These are phyloP conservation scores for Phytopythium delawarense DNA, from an alignment of 352 stramenopile genomes.

Conservation along the genomic window DNA sequence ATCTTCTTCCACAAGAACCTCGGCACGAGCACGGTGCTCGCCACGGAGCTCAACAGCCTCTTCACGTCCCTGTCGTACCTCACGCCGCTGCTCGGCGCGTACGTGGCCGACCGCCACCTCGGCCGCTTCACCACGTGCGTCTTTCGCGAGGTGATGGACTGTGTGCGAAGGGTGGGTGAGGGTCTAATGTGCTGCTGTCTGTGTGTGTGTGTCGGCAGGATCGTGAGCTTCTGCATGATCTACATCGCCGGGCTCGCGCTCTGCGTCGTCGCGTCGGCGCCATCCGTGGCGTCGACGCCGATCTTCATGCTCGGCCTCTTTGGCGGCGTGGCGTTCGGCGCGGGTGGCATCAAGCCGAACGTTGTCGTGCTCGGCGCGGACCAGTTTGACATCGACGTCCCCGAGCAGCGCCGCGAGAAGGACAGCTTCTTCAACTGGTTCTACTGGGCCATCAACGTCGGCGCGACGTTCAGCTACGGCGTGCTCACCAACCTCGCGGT, in stretches of 20 bases:
- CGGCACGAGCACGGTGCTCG: slow-evolving; percentile 68
- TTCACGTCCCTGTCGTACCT: slow-evolving; percentile 85
- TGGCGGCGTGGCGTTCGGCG: slow-evolving; percentile 64
- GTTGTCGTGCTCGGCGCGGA: slow-evolving; percentile 75
- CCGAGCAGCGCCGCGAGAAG: slow-evolving; percentile 65
- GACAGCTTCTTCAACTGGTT: slow-evolving; percentile 94
- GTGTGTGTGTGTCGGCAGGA: slow-evolving; percentile 17
- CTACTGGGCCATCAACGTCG: slow-evolving; percentile 93
- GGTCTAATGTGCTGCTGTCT: neutral
- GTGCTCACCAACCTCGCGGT: slow-evolving; percentile 89
- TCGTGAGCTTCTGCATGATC: slow-evolving; percentile 68
- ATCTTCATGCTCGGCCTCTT: slow-evolving; percentile 85
- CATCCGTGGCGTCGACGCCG: slow-evolving; percentile 48
- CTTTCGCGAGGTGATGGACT: neutral
- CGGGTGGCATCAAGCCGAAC: slow-evolving; percentile 74
- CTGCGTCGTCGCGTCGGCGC: slow-evolving; percentile 59
- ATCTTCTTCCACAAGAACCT: slow-evolving; percentile 89
- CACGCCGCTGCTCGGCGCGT: slow-evolving; percentile 77
- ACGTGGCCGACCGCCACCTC: slow-evolving; percentile 74
- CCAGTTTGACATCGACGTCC: slow-evolving; percentile 77
- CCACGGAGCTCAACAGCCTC: slow-evolving; percentile 85
- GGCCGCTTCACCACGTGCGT: slow-evolving; percentile 73
- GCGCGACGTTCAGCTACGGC: slow-evolving; percentile 88
- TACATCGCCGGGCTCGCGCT: slow-evolving; percentile 70
- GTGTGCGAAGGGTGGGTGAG: neutral